Percentiles rank a stretch among this genome's conserved stretches.
These are phyloP conservation scores for Hydnum rufescens DNA, from an alignment of 768 basidiomycete genomes.

Conservation along the genomic window DNA sequence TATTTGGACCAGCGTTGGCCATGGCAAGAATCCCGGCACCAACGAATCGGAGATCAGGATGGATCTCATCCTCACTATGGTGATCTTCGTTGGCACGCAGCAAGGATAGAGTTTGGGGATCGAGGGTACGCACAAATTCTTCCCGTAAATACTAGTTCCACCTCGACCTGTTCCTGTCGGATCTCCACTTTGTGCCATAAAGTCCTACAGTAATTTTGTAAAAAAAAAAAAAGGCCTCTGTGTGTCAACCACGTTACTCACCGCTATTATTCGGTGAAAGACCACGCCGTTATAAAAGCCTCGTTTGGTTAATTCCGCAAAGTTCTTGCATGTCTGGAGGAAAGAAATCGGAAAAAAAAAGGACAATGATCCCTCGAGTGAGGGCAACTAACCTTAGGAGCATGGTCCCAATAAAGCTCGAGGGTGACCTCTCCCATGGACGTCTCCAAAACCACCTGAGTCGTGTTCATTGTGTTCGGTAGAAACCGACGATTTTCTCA, in stretches of 20 bases:
- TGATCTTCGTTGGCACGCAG: background rate
- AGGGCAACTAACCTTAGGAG: slow-evolving; percentile 34
- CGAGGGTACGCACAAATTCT: slow-evolving; percentile 46
- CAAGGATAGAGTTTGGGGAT: background rate
- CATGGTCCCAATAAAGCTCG: slow-evolving; percentile 86
- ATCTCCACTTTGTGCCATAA: slow-evolving; percentile 94
- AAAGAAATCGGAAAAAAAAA: slow-evolving; percentile 1
- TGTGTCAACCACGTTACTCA: slow-evolving; percentile 14
- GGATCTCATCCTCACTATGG: slow-evolving; percentile 69
- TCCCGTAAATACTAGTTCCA: slow-evolving; percentile 74
- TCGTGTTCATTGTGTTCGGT: background rate
- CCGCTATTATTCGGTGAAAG: slow-evolving; percentile 84
- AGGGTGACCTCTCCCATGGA: slow-evolving; percentile 71
- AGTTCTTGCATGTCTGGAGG: slow-evolving; percentile 80
- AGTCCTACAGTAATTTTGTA: slow-evolving; percentile 36
- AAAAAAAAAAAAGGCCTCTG: background rate
- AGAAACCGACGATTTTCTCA: background rate
- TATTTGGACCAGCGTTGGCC: slow-evolving; percentile 95
- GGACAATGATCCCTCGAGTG: background rate
- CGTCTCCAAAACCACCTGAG: slow-evolving; percentile 49
- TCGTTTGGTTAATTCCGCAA: slow-evolving; percentile 70
- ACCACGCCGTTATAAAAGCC: slow-evolving; percentile 84
- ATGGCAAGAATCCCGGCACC: slow-evolving; percentile 92
- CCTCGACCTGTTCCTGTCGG: slow-evolving; percentile 92
- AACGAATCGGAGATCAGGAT: slow-evolving; percentile 80